Evolutionary conservation across 1,284 basidiomycete genomes (phyloP).

Genomic region (Sanguinoderma infundibulare): DNA sequence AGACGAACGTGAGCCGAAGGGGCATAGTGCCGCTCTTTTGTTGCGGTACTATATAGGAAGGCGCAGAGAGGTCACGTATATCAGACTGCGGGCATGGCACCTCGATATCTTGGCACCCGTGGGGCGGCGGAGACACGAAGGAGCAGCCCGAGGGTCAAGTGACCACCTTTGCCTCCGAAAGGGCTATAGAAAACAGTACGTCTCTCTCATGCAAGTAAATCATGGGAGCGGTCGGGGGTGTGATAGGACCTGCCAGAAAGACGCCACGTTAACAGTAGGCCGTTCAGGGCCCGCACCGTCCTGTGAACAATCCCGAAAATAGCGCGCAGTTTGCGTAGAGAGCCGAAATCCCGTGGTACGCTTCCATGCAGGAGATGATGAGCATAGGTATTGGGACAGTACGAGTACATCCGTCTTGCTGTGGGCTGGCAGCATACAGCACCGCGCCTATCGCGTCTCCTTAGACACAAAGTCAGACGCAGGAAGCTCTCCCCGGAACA

Average conservation of each 20-base stretch:
- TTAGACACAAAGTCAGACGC: not conserved
- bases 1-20: not conserved
- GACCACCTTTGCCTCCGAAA: not conserved
- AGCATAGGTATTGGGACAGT: not conserved
- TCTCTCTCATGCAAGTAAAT: not conserved
- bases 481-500: slow-evolving; percentile 9
- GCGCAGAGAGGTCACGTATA: no score
- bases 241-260: not conserved
- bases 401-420: not conserved
- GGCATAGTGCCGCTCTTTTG: not conserved
- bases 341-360: no score
- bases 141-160: not conserved
- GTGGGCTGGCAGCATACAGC: not conserved
- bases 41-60: not conserved
- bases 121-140: no score
- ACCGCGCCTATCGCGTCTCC: not conserved
- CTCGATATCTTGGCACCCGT: no score
- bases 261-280: not conserved
- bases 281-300: no score
- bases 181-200: not conserved
- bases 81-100: no score
- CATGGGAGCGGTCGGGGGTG: not conserved
- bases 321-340: no score
- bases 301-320: not conserved
- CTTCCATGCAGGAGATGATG: no score